phyloP scores from a whole-genome alignment of 2,329 filamentous ascomycete genomes.

The Pezizomycotina sp. region DNA sequence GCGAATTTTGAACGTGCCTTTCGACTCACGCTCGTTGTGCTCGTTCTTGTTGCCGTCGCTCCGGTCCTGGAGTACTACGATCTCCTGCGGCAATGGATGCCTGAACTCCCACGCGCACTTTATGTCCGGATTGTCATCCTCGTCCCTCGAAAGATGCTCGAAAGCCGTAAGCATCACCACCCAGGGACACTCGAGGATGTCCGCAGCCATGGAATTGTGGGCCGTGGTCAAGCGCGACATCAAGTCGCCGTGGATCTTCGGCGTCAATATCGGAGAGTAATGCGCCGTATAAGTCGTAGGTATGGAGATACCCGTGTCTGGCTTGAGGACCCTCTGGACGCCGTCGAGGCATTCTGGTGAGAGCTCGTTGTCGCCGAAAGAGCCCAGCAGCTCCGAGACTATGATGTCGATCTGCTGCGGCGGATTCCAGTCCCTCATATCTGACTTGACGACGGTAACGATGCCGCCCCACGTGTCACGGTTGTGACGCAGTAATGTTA shows the following conservation, averaged over 20 bases:
- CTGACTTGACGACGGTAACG: constrained; percentile 81
- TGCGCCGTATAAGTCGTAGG: constrained; percentile 87
- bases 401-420: constrained; percentile 77
- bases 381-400: constrained; percentile 83
- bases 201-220: constrained; percentile 39
- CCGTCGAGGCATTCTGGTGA: constrained; percentile 93
- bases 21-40: constrained; percentile 71
- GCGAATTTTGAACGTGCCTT: constrained; percentile 59
- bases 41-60: constrained; percentile 67
- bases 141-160: constrained; percentile 57
- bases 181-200: constrained; percentile 78
- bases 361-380: constrained; percentile 92
- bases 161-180: constrained; percentile 84
- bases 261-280: constrained; percentile 77
- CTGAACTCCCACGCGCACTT: constrained; percentile 66
- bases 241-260: constrained; percentile 71
- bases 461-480: constrained; percentile 59
- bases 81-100: constrained; percentile 50
- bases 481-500: constrained; percentile 78
- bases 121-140: constrained; percentile 45
- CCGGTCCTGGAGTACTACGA: constrained; percentile 38
- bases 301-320: constrained; percentile 75
- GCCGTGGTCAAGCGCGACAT: constrained; percentile 37
- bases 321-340: constrained; percentile 74
- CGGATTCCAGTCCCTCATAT: constrained; percentile 94